Evolutionary conservation across 495 filamentous ascomycete species (phyloP).

Genomic region (Sphaerosporella brunnea): DNA sequence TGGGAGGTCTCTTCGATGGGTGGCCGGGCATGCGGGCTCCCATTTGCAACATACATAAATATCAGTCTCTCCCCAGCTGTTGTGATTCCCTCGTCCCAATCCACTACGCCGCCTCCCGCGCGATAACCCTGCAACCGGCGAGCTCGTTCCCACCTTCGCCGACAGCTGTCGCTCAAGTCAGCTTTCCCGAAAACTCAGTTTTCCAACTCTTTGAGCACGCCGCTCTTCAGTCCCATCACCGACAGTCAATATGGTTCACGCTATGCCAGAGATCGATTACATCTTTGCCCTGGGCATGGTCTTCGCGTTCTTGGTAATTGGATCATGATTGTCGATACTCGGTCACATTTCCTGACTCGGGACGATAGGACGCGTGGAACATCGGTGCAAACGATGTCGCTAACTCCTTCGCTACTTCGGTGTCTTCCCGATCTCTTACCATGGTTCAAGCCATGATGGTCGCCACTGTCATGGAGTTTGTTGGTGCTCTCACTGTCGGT

Average conservation of each 20-base stretch:
- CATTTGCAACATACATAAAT: too few species aligned
- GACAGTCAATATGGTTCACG: conserved; percentile 1
- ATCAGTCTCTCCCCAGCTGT: too few species aligned
- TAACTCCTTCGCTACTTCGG: conserved; percentile 56
- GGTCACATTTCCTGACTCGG: background rate
- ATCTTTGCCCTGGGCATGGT: conserved; percentile 59
- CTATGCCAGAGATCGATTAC: conserved; percentile 44
- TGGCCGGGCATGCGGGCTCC: too few species aligned
- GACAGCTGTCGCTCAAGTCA: too few species aligned
- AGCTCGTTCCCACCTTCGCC: background rate
- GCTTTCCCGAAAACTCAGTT: too few species aligned
- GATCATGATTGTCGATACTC: background rate
- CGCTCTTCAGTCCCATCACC: background rate
- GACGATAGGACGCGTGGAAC: conserved; percentile 26
- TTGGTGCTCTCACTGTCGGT: conserved; percentile 46
- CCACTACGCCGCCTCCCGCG: background rate
- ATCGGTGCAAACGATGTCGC: conserved; percentile 52
- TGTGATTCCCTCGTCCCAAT: background rate
- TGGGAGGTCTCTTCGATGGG: too few species aligned
- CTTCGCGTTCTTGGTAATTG: conserved; percentile 45
- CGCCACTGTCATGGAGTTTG: conserved; percentile 48
- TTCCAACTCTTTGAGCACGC: background rate
- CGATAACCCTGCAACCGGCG: background rate
- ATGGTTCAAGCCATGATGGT: conserved; percentile 50
- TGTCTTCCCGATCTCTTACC: conserved; percentile 50